Base-by-base conservation (phyloP, 139 green algal genomes). In the Ettlia oleoabundans region DNA sequence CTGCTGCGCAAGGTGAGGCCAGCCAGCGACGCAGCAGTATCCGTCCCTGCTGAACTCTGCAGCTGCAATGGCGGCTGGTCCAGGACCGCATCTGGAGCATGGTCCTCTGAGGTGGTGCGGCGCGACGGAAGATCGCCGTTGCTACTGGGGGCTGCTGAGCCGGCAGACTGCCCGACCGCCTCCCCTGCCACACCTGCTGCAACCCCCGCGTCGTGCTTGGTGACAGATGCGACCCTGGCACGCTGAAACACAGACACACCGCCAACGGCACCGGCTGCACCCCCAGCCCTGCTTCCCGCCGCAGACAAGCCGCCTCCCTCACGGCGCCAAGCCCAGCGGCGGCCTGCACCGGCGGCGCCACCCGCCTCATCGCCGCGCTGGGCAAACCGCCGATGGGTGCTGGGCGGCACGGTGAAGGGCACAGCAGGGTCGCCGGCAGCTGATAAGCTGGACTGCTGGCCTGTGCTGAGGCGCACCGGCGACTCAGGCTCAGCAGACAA, bases 331-430 rank as follows among this genome's bases (percentile, higher is more conserved):
- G 42, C 47, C 58, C 76, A 74, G 3, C 63, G 47, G 18, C 76
- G 40, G 30, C 32, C 51, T 9, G 15, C 24, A 1, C 35, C 75
- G 38, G 24, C 75, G 4, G 5, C 65, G 33, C n/a, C 65, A n/a
- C 7, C 65, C 24, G 21, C 33, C 65, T 19, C 65, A 3, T 38
- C 40, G 40, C 52, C 77, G 3, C 66, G 61, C 77, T 64, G 61
- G 24, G 65, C 66, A 35, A 69, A 76, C 26, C 78, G 65, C 10
- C 78, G 65, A 8, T 28, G 32, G 6, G 41, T 76, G 66, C 78
- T 76, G 37, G 66, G 63, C 26, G 66, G 78, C n/a, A 83, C 78
- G 0, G 66, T 67, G 66, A 83, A 83, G 65, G 78, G 78, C 28
- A 69, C 67, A 0, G 66, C 51, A 9, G 78, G 78, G 65, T 83